Conservation (phyloP, 768 basidiomycete species). For the Pholiota conissans region DNA sequence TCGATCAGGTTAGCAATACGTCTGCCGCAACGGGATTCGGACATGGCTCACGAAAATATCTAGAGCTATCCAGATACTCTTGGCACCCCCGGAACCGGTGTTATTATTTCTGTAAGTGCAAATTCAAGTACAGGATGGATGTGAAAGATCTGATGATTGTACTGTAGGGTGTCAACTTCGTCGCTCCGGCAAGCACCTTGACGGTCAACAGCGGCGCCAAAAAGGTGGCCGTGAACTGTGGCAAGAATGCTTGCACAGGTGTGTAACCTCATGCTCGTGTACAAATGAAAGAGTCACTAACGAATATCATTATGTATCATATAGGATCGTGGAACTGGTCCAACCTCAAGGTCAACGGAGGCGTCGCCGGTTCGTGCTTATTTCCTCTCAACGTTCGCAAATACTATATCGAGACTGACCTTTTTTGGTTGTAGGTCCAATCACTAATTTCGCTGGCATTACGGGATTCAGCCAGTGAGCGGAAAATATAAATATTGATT, state of each 20-base stretch:
- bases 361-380: slow-evolving; percentile 13
- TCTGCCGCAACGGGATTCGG: not conserved
- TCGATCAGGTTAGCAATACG: slow-evolving; percentile 46
- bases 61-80: slow-evolving; percentile 59
- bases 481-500: not conserved
- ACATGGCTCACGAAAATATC: not conserved
- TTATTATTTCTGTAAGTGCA: slow-evolving; percentile 24
- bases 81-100: slow-evolving; percentile 56
- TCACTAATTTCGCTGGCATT: slow-evolving; percentile 2
- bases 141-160: not conserved
- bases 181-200: not conserved
- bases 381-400: not conserved
- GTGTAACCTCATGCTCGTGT: not conserved
- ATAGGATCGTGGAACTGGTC: slow-evolving; percentile 18
- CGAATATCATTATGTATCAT: not conserved
- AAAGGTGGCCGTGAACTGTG: slow-evolving; percentile 5
- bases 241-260: slow-evolving; percentile 5
- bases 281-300: too few species aligned
- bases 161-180: not conserved
- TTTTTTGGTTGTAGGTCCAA: slow-evolving; percentile 3
- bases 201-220: slow-evolving; percentile 5
- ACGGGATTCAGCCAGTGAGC: slow-evolving; percentile 3
- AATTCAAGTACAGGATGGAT: not conserved
- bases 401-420: slow-evolving; percentile 5
- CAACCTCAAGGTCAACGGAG: slow-evolving; percentile 14